Conservation (phyloP, 768 basidiomycete genomes). For the Leucogyrophana mollusca region DNA sequence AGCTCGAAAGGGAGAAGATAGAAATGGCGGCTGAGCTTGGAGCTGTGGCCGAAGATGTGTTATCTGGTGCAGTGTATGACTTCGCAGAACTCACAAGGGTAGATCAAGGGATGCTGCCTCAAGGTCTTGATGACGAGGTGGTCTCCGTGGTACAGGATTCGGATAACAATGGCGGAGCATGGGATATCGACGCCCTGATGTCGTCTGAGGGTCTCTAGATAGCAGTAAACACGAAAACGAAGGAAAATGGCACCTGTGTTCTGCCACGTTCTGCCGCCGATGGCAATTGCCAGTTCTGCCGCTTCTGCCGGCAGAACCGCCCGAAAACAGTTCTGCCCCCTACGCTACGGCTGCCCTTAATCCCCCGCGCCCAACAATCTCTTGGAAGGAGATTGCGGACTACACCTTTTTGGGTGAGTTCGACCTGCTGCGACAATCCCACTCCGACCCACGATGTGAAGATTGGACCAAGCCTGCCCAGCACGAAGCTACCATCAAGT, state of each 20-base stretch:
- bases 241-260: no score
- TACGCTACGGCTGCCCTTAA: constrained; percentile 10
- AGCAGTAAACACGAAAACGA: no score
- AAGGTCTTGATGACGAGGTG: not conserved
- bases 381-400: constrained; percentile 13
- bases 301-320: no score
- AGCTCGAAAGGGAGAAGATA: not conserved
- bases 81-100: not conserved
- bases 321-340: constrained; percentile 13
- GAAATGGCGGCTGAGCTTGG: not conserved
- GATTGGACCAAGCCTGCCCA: constrained; percentile 19
- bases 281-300: no score
- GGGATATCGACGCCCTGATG: no score
- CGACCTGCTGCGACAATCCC: constrained; percentile 13
- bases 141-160: not conserved
- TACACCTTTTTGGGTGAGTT: constrained; percentile 17
- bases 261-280: no score
- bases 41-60: not conserved
- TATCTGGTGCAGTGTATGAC: not conserved
- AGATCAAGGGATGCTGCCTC: not conserved
- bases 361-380: constrained; percentile 12
- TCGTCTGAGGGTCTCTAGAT: no score
- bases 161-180: not conserved
- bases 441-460: constrained; percentile 17
- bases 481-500: constrained; percentile 16